Evolutionary conservation across 2,329 filamentous ascomycete species (phyloP).

Genomic region (Penicillium hordei): DNA sequence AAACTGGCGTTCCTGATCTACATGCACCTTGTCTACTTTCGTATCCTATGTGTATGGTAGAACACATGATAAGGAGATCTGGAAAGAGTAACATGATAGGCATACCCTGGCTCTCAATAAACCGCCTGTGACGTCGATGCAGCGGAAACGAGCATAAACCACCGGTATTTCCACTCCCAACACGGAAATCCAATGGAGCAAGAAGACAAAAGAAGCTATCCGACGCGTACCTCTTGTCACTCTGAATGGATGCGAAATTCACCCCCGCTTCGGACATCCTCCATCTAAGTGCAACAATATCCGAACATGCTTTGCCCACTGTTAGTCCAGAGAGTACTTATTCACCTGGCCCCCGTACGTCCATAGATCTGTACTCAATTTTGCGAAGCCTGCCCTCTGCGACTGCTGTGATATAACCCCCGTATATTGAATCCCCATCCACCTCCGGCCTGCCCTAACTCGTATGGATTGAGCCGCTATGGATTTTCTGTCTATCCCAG

Average conservation of each 20-base stretch:
- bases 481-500: constrained; percentile 15
- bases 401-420: background rate
- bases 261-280: constrained; percentile 18
- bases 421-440: background rate
- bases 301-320: background rate
- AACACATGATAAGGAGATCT: background rate
- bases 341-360: background rate
- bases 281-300: constrained; percentile 9
- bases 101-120: background rate
- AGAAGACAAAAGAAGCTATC: constrained; percentile 17
- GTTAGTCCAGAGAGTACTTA: constrained; percentile 14
- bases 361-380: background rate
- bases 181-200: constrained; percentile 21
- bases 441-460: constrained; percentile 3
- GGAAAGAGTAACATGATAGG: background rate
- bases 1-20: background rate
- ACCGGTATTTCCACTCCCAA: constrained; percentile 27
- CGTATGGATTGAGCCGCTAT: constrained; percentile 17
- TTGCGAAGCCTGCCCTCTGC: background rate
- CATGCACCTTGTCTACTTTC: background rate
- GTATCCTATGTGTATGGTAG: background rate
- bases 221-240: constrained; percentile 8
- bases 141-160: background rate
- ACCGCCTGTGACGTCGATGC: constrained; percentile 6
- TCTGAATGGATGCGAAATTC: constrained; percentile 11